phyloP scores from a whole-genome alignment of 2,329 filamentous ascomycete genomes.

The Pezicula carpinea region DNA sequence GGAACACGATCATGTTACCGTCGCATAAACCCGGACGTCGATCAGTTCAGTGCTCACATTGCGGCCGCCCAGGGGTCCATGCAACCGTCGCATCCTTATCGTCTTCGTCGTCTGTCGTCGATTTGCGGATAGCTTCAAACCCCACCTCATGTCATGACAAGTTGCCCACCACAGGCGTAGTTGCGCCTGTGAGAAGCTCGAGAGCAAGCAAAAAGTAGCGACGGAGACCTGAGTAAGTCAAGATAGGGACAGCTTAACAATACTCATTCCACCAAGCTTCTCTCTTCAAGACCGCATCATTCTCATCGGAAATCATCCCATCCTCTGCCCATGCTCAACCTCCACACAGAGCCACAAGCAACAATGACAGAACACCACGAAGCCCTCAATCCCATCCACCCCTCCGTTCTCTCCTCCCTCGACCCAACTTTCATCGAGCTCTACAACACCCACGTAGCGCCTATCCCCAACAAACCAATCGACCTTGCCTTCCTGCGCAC shows the following conservation, averaged over 20 bases:
- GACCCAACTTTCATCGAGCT: slow-evolving; percentile 43
- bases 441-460: slow-evolving; percentile 41
- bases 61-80: background rate
- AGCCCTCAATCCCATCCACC: slow-evolving; percentile 44
- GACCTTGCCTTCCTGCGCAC: slow-evolving; percentile 34
- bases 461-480: slow-evolving; percentile 35
- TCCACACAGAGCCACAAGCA: background rate
- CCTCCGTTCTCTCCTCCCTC: slow-evolving; percentile 39
- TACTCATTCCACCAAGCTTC: too few species aligned
- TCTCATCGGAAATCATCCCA: background rate
- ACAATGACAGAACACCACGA: slow-evolving; percentile 29
- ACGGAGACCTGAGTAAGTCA: too few species aligned
- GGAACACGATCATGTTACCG: background rate
- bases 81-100: slow-evolving; percentile 1
- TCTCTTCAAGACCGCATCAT: too few species aligned
- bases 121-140: background rate
- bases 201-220: too few species aligned
- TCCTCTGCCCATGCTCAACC: background rate
- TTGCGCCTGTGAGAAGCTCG: too few species aligned
- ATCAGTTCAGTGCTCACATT: too few species aligned
- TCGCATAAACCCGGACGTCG: too few species aligned
- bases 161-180: too few species aligned
- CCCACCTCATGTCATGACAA: background rate
- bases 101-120: background rate
- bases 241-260: too few species aligned